These are phyloP conservation scores for Arthromyces matolae DNA, from an alignment of 768 basidiomycete species.

Conservation along the genomic window DNA sequence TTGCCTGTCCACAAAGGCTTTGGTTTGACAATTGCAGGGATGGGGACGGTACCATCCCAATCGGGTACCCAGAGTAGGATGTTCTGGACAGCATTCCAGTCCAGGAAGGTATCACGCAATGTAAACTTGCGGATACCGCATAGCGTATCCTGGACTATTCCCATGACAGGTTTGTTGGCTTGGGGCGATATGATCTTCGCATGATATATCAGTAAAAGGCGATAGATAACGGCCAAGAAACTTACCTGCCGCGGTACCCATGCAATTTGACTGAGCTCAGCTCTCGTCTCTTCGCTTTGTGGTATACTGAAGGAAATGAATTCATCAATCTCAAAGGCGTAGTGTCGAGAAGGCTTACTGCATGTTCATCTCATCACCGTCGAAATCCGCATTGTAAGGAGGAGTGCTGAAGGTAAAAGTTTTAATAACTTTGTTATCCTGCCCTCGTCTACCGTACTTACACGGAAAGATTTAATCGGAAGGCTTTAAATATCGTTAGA, in stretches of 20 bases:
- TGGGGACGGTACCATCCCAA: conserved; percentile 93
- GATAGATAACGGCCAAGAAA: background rate
- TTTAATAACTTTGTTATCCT: conserved; percentile 23
- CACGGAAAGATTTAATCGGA: conserved; percentile 97
- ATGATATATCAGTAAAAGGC: conserved; percentile 4
- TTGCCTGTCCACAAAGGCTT: conserved; percentile 98
- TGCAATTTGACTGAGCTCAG: conserved; percentile 96
- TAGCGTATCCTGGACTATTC: conserved; percentile 97
- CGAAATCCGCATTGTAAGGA: conserved; percentile 99
- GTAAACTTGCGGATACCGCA: conserved; percentile 98
- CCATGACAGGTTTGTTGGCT: conserved; percentile 99
- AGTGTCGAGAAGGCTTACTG: conserved; percentile 62
- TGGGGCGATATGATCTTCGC: conserved; percentile 95
- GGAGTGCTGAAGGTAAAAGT: conserved; percentile 59
- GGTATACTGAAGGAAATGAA: conserved; percentile 77
- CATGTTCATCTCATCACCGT: conserved; percentile 99
- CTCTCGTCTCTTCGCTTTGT: conserved; percentile 96
- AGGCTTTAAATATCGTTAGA: conserved; percentile 51
- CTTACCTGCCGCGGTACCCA: conserved; percentile 95
- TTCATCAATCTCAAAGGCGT: conserved; percentile 7
- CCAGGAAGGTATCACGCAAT: conserved; percentile 89
- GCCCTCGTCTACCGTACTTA: conserved; percentile 41
- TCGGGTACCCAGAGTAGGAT: conserved; percentile 97
- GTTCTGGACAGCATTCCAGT: conserved; percentile 95
- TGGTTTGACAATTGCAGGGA: conserved; percentile 92